Conservation (phyloP, 2,329 filamentous ascomycete genomes). For the Apiospora marii region DNA sequence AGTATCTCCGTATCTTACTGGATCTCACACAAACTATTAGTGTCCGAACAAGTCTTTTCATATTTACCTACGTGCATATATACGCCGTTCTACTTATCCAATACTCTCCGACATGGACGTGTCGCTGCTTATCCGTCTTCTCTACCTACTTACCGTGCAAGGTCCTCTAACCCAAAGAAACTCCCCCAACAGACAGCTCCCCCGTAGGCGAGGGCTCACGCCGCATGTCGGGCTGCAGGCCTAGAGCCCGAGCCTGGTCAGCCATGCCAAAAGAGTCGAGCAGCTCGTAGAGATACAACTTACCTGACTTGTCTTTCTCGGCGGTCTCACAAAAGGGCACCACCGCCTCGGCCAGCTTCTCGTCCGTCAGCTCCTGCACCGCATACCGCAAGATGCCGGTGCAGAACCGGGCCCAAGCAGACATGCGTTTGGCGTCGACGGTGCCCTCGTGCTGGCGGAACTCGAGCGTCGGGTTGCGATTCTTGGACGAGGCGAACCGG, state of each 20-base stretch:
- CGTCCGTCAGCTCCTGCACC: background rate
- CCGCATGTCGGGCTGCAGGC: background rate
- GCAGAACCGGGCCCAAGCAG: background rate
- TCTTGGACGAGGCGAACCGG: background rate
- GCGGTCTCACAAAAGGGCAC: background rate
- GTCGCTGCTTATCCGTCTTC: too few species aligned
- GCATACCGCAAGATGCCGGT: background rate
- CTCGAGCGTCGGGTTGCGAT: background rate
- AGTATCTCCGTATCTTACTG: too few species aligned
- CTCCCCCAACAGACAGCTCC: background rate
- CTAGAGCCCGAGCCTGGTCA: background rate
- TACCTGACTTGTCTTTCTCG: background rate
- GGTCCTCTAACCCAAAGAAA: too few species aligned
- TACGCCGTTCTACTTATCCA: too few species aligned
- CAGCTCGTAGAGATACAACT: background rate
- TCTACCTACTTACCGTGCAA: too few species aligned
- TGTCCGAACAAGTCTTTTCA: too few species aligned
- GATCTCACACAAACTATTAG: too few species aligned
- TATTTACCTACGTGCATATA: too few species aligned
- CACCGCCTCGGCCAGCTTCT: background rate
- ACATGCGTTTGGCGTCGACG: background rate
- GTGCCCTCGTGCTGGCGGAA: constrained; percentile 7
- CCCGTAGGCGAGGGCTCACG: background rate
- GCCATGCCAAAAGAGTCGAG: background rate
- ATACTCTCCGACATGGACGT: too few species aligned